Conservation (phyloP, 495 filamentous ascomycete species). For the Neurospora terricola region DNA sequence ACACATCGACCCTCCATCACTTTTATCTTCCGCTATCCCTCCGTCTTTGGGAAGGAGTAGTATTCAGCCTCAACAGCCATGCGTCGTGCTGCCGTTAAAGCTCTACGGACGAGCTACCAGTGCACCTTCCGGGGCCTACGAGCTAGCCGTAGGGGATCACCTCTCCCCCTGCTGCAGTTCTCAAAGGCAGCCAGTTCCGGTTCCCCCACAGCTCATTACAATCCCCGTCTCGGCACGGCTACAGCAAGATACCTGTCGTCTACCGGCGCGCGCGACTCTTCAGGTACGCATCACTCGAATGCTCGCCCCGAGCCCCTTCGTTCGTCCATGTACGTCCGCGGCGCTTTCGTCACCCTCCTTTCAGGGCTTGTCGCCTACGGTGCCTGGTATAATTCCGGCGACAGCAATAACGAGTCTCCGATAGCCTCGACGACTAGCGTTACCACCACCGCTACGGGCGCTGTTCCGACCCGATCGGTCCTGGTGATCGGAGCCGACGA, state of each 20-base stretch:
- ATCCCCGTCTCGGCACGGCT: slow-evolving; percentile 1
- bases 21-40: background rate
- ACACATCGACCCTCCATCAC: background rate
- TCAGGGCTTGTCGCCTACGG: slow-evolving; percentile 42
- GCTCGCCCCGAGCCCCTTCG: slow-evolving; percentile 28
- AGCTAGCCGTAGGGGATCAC: slow-evolving; percentile 24
- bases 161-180: slow-evolving; percentile 8
- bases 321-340: slow-evolving; percentile 42
- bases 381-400: slow-evolving; percentile 39
- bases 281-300: slow-evolving; percentile 11
- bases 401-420: slow-evolving; percentile 14
- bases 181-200: slow-evolving; percentile 5
- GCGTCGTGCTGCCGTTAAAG: slow-evolving; percentile 37
- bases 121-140: slow-evolving; percentile 31
- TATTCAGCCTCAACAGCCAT: slow-evolving; percentile 18
- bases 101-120: slow-evolving; percentile 35
- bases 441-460: slow-evolving; percentile 9
- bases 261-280: background rate
- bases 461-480: slow-evolving; percentile 35
- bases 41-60: background rate
- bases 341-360: slow-evolving; percentile 31
- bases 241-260: slow-evolving; percentile 1
- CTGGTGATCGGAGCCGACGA: slow-evolving; percentile 75
- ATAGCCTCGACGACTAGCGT: slow-evolving; percentile 11
- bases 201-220: slow-evolving; percentile 9